Conservation (phyloP, 768 basidiomycete species). For the Macrolepiota dolichaula region DNA sequence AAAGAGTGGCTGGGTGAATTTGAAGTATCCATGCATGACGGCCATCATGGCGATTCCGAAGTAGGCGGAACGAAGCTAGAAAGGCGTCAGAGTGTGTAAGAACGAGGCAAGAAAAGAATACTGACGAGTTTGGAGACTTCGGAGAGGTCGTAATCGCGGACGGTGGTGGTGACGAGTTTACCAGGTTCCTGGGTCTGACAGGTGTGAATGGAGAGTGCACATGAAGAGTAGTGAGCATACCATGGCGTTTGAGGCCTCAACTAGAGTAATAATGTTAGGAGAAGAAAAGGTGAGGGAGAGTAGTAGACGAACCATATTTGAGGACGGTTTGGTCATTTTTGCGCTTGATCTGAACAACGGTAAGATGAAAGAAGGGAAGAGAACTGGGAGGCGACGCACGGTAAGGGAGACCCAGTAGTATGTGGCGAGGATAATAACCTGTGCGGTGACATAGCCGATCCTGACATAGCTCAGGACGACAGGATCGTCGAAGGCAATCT, state of each 20-base stretch:
- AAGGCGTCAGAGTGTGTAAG: not conserved
- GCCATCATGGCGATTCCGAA: conserved; percentile 84
- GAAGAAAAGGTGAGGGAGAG: not conserved
- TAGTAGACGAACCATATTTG: conserved; percentile 74
- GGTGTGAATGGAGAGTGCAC: not conserved
- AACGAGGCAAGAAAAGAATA: conserved; percentile 4
- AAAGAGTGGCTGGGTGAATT: conserved; percentile 95
- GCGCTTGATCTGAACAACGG: conserved; percentile 70
- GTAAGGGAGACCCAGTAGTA: conserved; percentile 81
- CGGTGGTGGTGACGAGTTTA: conserved; percentile 84
- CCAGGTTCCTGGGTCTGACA: conserved; percentile 60
- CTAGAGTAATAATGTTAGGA: conserved; percentile 32
- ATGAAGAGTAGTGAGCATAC: conserved; percentile 35
- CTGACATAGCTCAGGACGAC: conserved; percentile 79
- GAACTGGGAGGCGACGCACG: conserved; percentile 38
- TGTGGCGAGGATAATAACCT: conserved; percentile 63
- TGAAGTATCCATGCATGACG: conserved; percentile 91
- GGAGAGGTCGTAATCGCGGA: conserved; percentile 88
- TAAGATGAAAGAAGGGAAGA: not conserved
- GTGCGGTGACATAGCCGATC: conserved; percentile 74
- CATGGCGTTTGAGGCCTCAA: conserved; percentile 75
- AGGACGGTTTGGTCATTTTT: conserved; percentile 96
- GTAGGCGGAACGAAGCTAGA: conserved; percentile 61
- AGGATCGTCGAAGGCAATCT: conserved; percentile 89
- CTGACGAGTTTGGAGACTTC: conserved; percentile 79